Base-by-base conservation (phyloP, 768 basidiomycete genomes). In the Rhizopogon vinicolor region DNA sequence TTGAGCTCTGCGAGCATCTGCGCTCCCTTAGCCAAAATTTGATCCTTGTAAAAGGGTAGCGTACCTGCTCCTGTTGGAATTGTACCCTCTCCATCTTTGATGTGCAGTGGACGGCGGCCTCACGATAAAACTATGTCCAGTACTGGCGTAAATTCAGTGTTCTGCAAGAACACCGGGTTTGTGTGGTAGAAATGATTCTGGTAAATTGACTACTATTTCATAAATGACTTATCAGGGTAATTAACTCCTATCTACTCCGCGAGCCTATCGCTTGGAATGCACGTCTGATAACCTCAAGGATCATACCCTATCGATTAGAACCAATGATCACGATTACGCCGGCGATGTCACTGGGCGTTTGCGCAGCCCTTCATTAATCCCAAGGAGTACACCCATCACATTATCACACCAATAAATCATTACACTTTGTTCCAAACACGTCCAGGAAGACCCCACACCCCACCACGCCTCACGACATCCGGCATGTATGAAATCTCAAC, bases 1-100 rank as follows among this genome's bases (percentile, higher is more conserved):
- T 92, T 94, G 68, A 96, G 87, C 85, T 97, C 94, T 45, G 86
- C 83, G 83, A 96, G 90, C 85, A 94, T 95, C 83, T 89, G 66
- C 42, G n/a, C 44, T 41, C 8, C 35, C 25, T 55, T 57, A 25
- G 48, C 35, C 5, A 22, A n/a, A 1, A n/a, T 1, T 53, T 14
- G 12, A 19, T 2, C 49, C n/a, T n/a, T 7, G 40, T 14, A 39
- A 3, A 35, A 41, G 7, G 7, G 45, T 52, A 28, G 54, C 75
- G 50, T 54, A 81, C 86, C 85, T 91, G 87, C 85, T 96, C 93
- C 71, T 95, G 90, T 72, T 95, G 86, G 63, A 88, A 95, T 56
- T 96, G 89, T 0, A 96, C 93, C 60, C 91, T 82, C 79, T 98
- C 94, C 94, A 98, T 95, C 57, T 22, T 71, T 48, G 5, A 31